Evolutionary conservation across 2,329 filamentous ascomycete genomes (phyloP).

Genomic region (Bipolaris oryzae): DNA sequence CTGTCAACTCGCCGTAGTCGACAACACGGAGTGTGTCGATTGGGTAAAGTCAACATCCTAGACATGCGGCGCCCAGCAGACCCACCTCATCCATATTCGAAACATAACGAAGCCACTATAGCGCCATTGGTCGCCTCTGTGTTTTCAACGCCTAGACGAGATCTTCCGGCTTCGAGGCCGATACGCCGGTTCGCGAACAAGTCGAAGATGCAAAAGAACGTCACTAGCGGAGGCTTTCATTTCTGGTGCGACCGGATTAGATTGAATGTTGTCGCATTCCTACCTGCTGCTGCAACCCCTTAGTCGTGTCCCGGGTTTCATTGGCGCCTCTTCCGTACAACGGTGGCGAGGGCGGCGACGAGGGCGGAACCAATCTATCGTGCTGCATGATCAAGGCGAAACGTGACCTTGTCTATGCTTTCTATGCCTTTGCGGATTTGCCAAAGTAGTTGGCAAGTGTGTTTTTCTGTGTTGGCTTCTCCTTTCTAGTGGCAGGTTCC

Average conservation of each 20-base stretch:
- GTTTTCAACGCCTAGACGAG: neutral
- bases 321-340: conserved; percentile 11
- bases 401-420: neutral
- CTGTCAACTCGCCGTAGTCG: neutral
- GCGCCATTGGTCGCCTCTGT: neutral
- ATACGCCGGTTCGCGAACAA: neutral
- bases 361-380: neutral
- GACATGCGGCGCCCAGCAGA: neutral
- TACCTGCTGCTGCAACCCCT: neutral
- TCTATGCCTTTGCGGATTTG: conserved; percentile 16
- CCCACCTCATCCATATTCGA: conserved; percentile 10
- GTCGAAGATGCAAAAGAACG: conserved; percentile 5
- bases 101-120: conserved; percentile 12
- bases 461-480: conserved; percentile 38
- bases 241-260: conserved; percentile 7
- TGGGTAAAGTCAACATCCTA: conserved; percentile 3
- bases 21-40: neutral
- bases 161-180: neutral
- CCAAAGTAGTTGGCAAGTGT: conserved; percentile 43
- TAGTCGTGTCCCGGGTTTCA: conserved; percentile 4
- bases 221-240: conserved; percentile 10
- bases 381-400: neutral
- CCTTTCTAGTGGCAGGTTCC: conserved; percentile 44
- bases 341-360: neutral
- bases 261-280: conserved; percentile 9